phyloP scores from a whole-genome alignment of 208 protist genomes.

The Trypanosoma scelopori region DNA sequence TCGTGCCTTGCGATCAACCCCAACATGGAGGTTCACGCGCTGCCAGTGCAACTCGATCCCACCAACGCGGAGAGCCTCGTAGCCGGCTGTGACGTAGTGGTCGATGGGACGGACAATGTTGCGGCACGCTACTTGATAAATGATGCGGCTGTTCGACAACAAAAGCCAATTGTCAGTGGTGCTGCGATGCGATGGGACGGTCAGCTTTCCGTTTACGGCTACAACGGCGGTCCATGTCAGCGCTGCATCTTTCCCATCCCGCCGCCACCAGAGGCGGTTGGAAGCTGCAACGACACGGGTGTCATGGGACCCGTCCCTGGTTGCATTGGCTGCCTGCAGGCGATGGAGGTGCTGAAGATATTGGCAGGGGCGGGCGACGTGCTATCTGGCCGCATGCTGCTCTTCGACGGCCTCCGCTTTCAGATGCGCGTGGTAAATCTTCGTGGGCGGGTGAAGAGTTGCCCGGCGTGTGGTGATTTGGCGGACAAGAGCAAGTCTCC shows the following conservation, averaged over 20 bases:
- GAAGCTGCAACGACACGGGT: constrained; percentile 91
- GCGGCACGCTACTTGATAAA: constrained; percentile 94
- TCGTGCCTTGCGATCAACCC: constrained; percentile 76
- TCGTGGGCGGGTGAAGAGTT: constrained; percentile 48
- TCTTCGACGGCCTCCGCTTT: constrained; percentile 83
- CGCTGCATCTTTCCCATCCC: constrained; percentile 92
- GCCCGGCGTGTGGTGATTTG: constrained; percentile 58
- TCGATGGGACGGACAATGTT: constrained; percentile 94
- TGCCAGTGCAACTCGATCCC: constrained; percentile 42
- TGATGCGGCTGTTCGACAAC: constrained; percentile 89
- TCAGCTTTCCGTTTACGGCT: constrained; percentile 92
- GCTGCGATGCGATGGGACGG: constrained; percentile 94
- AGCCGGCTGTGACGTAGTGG: constrained; percentile 78
- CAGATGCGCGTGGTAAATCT: constrained; percentile 71
- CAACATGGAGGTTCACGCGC: constrained; percentile 32
- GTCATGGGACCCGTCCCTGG: constrained; percentile 93
- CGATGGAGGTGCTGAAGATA: constrained; percentile 91
- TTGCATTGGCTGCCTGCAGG: constrained; percentile 94
- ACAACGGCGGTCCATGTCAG: constrained; percentile 84
- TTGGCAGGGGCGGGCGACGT: constrained; percentile 62
- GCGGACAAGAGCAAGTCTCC: constrained; percentile 16
- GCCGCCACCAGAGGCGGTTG: constrained; percentile 76
- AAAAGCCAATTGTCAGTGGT: constrained; percentile 92
- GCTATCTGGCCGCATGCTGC: constrained; percentile 74
- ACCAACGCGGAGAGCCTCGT: constrained; percentile 82